Conservation (phyloP, 2,329 filamentous ascomycete genomes). For the Zasmidium citrigriseum region DNA sequence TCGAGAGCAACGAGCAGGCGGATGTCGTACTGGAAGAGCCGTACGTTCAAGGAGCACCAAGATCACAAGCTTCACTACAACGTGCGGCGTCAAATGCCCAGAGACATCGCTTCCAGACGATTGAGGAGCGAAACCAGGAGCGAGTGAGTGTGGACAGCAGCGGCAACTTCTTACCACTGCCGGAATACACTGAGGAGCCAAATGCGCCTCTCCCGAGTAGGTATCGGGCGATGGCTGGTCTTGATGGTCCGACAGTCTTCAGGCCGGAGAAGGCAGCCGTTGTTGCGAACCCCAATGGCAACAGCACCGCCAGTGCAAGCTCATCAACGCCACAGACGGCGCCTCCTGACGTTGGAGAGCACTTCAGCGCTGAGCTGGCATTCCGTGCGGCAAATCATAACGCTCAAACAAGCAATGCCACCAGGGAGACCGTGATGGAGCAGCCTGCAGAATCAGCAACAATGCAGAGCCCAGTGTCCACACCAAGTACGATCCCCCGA, state of each 20-base stretch:
- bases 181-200: conserved; percentile 69
- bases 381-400: conserved; percentile 23
- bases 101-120: conserved; percentile 65
- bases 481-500: not conserved
- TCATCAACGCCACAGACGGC: conserved; percentile 23
- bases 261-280: conserved; percentile 19
- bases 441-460: conserved; percentile 4
- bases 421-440: not conserved
- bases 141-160: conserved; percentile 60
- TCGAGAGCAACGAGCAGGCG: conserved; percentile 30
- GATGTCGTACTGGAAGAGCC: conserved; percentile 36
- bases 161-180: conserved; percentile 79
- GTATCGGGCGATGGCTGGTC: conserved; percentile 38
- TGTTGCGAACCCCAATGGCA: conserved; percentile 14
- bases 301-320: not conserved
- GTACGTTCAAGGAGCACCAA: conserved; percentile 35
- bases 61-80: conserved; percentile 35
- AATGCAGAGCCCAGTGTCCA: conserved; percentile 5
- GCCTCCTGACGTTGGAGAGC: conserved; percentile 24
- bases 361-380: conserved; percentile 29
- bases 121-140: conserved; percentile 54
- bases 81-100: conserved; percentile 64
- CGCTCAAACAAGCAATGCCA: not conserved
- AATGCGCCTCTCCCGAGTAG: conserved; percentile 40
- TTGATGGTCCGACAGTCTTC: conserved; percentile 31